Evolutionary conservation across 495 filamentous ascomycete genomes (phyloP), one percentile per base, ranked within the genome.

Genomic region (Penicillium herquei): DNA sequence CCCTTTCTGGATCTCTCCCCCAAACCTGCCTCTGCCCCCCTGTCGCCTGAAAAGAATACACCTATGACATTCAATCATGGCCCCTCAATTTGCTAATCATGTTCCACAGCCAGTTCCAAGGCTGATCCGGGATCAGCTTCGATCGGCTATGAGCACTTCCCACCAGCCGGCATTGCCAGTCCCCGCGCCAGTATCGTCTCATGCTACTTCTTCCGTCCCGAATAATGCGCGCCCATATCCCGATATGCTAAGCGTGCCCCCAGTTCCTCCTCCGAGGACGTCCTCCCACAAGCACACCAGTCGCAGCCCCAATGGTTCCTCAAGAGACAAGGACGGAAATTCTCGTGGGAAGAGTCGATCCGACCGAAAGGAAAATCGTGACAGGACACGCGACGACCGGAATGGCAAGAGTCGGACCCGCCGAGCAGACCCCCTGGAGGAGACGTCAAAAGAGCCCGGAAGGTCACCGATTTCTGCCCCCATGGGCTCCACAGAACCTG

Each of bases 71-170:
- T 26, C 58, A 54, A 52, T 55, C 50, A 49, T 42, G 34, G 47
- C 32, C 13, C 33, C 33, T 35, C 43, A 40, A 26, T 26, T 48
- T 63, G 57, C 70, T 75, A 60, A 74, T 49, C 52, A 16, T 37
- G 43, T 37, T 51, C 51, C 53, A 52, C 58, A 78, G 70, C 62
- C 56, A 56, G 57, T 62, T 49, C 63, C 61, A 49, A 60, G 57
- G 56, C 63, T 52, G 63, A 68, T 59, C 62, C 57, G 58, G 34
- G 52, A 66, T 52, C 72, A 70, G 67, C 59, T 68, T 72, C 59
- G 63, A 37, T 69, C 64, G 69, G 70, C 74, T 71, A 78, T 78
- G 76, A 77, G 63, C 70, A 68, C 70, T 65, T 59, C 69, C 41
- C 66, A 53, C 62, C 63, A 67, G 56, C 70, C 69, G 63, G 61